Conservation (phyloP, 345 rosid species). For the Lumnitzera littorea region DNA sequence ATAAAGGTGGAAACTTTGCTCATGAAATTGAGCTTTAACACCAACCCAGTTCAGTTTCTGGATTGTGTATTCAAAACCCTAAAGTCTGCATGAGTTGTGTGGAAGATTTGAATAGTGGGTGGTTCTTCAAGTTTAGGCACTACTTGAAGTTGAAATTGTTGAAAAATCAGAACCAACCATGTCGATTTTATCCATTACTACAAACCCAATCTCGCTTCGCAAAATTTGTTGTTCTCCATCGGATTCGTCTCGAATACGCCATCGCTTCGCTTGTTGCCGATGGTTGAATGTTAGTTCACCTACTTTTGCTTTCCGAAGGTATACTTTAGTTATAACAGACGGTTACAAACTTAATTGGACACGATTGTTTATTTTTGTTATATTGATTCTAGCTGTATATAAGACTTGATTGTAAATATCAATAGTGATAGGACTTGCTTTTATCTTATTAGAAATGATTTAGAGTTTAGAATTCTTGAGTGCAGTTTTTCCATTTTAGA, state of each 20-base stretch:
- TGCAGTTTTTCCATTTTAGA: too few relatives aligned
- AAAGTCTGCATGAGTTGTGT: constrained; percentile 17
- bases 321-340: too few relatives aligned
- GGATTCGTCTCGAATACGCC: constrained; percentile 38
- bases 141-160: constrained; percentile 4
- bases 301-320: constrained; percentile 7
- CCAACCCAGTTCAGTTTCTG: too few relatives aligned
- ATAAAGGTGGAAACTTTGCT: too few relatives aligned
- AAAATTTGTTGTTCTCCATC: constrained; percentile 27
- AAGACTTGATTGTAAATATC: too few relatives aligned
- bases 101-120: constrained; percentile 1
- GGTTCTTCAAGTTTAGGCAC: constrained; percentile 6
- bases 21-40: too few relatives aligned
- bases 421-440: too few relatives aligned
- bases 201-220: constrained; percentile 11
- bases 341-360: too few relatives aligned
- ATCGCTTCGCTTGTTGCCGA: constrained; percentile 56
- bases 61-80: background rate
- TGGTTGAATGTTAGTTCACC: constrained; percentile 34
- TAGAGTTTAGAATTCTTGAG: too few relatives aligned
- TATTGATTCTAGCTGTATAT: too few relatives aligned
- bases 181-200: constrained; percentile 3
- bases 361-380: background rate
- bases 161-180: background rate
- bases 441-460: too few relatives aligned